Evolutionary conservation across 139 green algal genomes (phyloP), one percentile per base, ranked within the genome.

Genomic region (Chlamydomonas applanata): DNA sequence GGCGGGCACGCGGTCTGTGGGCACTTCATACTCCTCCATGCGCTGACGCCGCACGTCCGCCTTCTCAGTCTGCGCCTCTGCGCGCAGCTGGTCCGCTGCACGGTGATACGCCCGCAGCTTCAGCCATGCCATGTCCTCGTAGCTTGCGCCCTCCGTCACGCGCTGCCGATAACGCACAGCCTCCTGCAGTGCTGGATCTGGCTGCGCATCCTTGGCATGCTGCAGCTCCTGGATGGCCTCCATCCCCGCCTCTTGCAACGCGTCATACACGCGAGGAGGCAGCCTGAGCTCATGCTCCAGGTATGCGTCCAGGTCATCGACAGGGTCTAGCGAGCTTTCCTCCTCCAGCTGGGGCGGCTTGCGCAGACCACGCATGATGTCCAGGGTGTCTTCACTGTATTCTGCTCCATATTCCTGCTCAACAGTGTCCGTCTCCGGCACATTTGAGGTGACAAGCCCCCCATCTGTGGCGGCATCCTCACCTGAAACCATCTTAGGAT

Each of bases 101-200:
- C 61, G 66, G 29, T 79, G 66, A 40, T 79, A 79, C 29, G 74
- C 74, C 29, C 72, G 46, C 20, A 80, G 59, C 59, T 80, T 80
- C 0, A 80, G 67, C 75, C 75, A 80, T 2, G 57, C 67, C 30
- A 80, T 14, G 32, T 81, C 75, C 40, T 69, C 27, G 0, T 40
- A 22, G 33, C 20, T 59, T 3, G 35, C 46, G 20, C 59, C 69
- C 75, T 69, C 33, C 1, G 69, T 33, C 1, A 81, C 59, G 11
- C 40, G 33, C 44, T 64, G 59, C 45, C 70, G 69, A 46, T 69
- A 69, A 16, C 40, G 32, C 9, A 72, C 35, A n/a, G 22, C 33
- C 25, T 69, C 17, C 9, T 68, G 75, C 25, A 68, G 40, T 2
- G 22, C 32, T 14, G 59, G 44, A 17, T 72, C 46, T 22, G 46